These are phyloP conservation scores for Penicillium glabrum DNA, from an alignment of 2,329 filamentous ascomycete genomes.

Conservation along the genomic window DNA sequence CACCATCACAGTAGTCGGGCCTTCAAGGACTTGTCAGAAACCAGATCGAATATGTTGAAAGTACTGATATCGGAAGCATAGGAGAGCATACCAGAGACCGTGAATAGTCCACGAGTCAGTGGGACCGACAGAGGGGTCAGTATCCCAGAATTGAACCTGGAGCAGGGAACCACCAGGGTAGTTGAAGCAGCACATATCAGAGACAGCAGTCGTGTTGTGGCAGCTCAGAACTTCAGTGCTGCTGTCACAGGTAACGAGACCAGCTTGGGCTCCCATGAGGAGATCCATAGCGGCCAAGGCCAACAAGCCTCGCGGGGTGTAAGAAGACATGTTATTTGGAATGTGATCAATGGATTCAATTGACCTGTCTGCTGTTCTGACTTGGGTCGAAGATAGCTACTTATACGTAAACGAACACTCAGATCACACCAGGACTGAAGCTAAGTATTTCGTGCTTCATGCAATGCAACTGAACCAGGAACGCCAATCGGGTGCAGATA, in stretches of 20 bases:
- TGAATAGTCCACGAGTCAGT: slow-evolving; percentile 2
- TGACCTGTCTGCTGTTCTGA: neutral
- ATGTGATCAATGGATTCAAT: neutral
- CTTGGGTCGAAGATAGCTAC: neutral
- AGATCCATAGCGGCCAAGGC: neutral
- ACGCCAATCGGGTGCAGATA: neutral
- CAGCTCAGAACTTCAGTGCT: neutral
- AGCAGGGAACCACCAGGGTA: neutral
- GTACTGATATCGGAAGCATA: neutral
- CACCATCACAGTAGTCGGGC: neutral
- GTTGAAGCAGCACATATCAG: slow-evolving; percentile 1
- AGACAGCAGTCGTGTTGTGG: neutral
- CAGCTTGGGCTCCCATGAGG: neutral
- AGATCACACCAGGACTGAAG: neutral
- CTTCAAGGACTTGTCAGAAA: neutral
- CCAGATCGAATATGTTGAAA: too few relatives aligned
- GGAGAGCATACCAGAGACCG: neutral
- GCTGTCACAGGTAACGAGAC: neutral
- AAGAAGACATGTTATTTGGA: neutral
- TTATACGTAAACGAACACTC: neutral
- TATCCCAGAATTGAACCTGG: slow-evolving; percentile 3
- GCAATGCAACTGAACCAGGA: neutral
- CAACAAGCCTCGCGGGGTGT: neutral
- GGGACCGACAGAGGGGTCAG: neutral
- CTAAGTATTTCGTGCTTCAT: neutral